Evolutionary conservation across 1,139 yeast species (phyloP).

Genomic region (Saccharomyces hybrid): DNA sequence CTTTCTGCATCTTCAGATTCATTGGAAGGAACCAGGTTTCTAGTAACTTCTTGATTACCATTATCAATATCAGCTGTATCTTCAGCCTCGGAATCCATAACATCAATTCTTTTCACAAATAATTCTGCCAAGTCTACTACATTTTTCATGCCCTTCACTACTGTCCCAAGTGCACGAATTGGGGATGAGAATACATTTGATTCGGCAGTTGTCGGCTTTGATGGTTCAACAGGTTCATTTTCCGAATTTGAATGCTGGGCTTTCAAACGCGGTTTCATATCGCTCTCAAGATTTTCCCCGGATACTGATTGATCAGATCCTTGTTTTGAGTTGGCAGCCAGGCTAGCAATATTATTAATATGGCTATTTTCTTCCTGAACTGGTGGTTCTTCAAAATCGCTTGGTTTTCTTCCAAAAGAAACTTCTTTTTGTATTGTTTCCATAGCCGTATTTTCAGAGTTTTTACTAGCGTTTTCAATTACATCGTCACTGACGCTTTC

Average conservation of each 20-base stretch:
- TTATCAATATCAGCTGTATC: not conserved
- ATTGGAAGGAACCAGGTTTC: not conserved
- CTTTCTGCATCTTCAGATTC: not conserved
- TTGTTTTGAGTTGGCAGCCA: not conserved
- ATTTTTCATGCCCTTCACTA: slow-evolving; percentile 11
- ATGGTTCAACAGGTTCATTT: not conserved
- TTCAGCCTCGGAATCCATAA: slow-evolving; percentile 7
- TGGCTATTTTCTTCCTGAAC: not conserved
- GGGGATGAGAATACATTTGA: slow-evolving; percentile 11
- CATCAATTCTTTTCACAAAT: slow-evolving; percentile 15
- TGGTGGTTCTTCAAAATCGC: not conserved
- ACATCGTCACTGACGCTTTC: not conserved
- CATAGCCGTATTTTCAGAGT: not conserved
- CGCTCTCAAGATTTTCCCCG: not conserved
- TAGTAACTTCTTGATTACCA: not conserved
- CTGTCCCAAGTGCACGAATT: slow-evolving; percentile 9
- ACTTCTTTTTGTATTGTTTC: not conserved
- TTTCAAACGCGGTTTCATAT: not conserved
- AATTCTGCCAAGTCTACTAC: slow-evolving; percentile 12
- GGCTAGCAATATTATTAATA: not conserved
- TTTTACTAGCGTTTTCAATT: not conserved
- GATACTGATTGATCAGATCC: not conserved
- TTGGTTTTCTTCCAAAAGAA: not conserved
- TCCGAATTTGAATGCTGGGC: not conserved
- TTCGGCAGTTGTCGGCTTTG: not conserved